Evolutionary conservation across 192 early-diverging fungal genomes (phyloP), one percentile per base, ranked within the genome.

Genomic region (Coemansia sp.): DNA sequence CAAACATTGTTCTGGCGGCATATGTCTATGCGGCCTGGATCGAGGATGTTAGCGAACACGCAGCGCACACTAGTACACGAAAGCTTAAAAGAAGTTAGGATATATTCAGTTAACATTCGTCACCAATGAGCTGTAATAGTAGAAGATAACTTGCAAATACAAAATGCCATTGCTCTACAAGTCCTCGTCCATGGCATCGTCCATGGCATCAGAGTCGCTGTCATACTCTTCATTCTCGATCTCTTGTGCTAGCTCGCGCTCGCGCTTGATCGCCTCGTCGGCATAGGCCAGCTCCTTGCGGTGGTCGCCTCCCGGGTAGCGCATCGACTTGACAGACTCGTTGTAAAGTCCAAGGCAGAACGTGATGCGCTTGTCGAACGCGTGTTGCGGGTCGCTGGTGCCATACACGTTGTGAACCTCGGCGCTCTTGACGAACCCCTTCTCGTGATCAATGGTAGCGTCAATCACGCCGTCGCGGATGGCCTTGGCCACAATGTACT

Each of bases 381-480:
- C 95, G 50, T 87, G 81, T 75, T 98, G 96, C 19, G 98, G 98
- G 70, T 99, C 96, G 74, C 90, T 95, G 47, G 96, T 99, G 9
- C 93, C 91, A 77, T 99, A 99, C 67, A 99, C 90, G 74, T 99
- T 97, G 28, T 88, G 90, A 53, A 88, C 92, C 84, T 98, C 98
- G 82, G 95, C 93, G 69, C 90, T 92, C 82, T 93, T 90, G 88
- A 99, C 93, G 68, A 85, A 96, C 0, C 96, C 96, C 64, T 89
- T 89, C 73, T 95, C 91, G 74, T 99, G 96, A 73, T 99, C 93
- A 43, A 98, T 88, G 0, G 88, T 90, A n/a, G 96, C 98, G 82
- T 97, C 95, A 82, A 99, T 97, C 17, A 99, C 97, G 60, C 97
- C 98, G 70, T 99, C 98, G 58, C 95, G 89, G 67, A 99, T 97